These are phyloP conservation scores for Phyllosticta capitalensis DNA, from an alignment of 2,329 filamentous ascomycete genomes.

Conservation along the genomic window DNA sequence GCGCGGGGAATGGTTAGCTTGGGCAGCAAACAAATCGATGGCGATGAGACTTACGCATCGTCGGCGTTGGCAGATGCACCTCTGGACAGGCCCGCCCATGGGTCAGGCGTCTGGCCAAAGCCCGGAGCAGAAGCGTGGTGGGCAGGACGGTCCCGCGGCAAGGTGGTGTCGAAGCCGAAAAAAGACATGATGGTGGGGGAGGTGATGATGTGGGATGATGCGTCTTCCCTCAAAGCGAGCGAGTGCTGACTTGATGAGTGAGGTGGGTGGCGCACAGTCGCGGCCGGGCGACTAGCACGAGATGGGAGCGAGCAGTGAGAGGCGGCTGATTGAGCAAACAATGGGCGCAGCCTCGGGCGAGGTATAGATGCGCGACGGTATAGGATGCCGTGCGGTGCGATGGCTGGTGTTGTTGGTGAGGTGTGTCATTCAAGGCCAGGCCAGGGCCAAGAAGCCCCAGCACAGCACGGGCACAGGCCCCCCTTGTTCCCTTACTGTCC, in stretches of 20 bases:
- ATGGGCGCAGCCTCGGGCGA: too few relatives aligned
- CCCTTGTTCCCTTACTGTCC: neutral
- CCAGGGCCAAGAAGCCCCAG: neutral
- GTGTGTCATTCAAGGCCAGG: too few relatives aligned
- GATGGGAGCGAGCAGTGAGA: neutral
- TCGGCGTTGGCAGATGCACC: slow-evolving; percentile 46
- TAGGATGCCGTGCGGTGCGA: neutral
- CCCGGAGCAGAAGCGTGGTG: slow-evolving; percentile 63
- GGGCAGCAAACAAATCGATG: slow-evolving; percentile 30
- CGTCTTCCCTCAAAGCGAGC: too few relatives aligned
- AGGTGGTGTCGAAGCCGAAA: slow-evolving; percentile 73
- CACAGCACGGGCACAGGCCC: neutral
- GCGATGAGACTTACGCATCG: slow-evolving; percentile 41
- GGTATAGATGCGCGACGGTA: neutral
- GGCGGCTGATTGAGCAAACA: neutral
- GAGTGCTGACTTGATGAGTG: neutral
- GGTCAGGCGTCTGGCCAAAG: slow-evolving; percentile 75
- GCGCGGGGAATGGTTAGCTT: slow-evolving; percentile 22
- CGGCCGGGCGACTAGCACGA: neutral
- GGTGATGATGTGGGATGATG: slow-evolving; percentile 11
- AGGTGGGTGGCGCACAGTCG: slow-evolving; percentile 15
- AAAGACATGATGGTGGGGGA: slow-evolving; percentile 60
- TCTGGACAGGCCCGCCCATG: slow-evolving; percentile 72
- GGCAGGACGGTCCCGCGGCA: slow-evolving; percentile 47
- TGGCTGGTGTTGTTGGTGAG: neutral